Evolutionary conservation across 257 asterid species (phyloP), one percentile per base, ranked within the genome.

Genomic region (Cordia subcordata): DNA sequence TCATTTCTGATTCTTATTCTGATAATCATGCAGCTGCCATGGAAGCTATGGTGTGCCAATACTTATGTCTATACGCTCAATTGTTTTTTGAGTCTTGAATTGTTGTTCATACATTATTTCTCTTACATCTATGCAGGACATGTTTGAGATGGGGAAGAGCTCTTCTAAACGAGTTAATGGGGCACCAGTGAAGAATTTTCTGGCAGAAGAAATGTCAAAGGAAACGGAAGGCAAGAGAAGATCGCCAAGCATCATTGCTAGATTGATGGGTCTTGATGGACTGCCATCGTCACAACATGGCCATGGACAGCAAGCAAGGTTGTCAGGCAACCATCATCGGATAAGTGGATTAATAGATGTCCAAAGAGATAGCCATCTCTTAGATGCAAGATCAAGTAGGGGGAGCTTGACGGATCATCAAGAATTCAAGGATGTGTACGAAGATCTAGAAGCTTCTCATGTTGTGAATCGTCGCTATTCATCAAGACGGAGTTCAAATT

Each of bases 231-330:
- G 74, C 33, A 86, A 74, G 79, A 83, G 77, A 75, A 72, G 84
- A 45, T 55, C 83, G 46, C 92, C 88, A 1, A 77, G 81, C 62
- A 77, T 83, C 39, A 66, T 93, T 63, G 97, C 96, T 64, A 75
- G 82, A 74, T 73, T 93, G 75, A 93, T 84, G 94, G 97, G 96
- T 60, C 80, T 89, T 14, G 99, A 86, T 63, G 87, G 86, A 86
- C 86, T n/a, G 57, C 95, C 90, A 33, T 73, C 88, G 53, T 84
- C 85, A 0, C 72, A 82, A 75, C 75, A 67, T 58, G 72, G 75
- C 66, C 78, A 55, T 64, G 77, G 35, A 62, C 79, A 38, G 19
- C n/a, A 56, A 64, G 80, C 85, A 73, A 66, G 65, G 71, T 53
- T 64, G 55, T 68, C 77, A 4, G 90, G 76, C 39, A 76, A 70